Base-by-base conservation (phyloP, 2,329 filamentous ascomycete species). In the Fusarium torulosum region DNA sequence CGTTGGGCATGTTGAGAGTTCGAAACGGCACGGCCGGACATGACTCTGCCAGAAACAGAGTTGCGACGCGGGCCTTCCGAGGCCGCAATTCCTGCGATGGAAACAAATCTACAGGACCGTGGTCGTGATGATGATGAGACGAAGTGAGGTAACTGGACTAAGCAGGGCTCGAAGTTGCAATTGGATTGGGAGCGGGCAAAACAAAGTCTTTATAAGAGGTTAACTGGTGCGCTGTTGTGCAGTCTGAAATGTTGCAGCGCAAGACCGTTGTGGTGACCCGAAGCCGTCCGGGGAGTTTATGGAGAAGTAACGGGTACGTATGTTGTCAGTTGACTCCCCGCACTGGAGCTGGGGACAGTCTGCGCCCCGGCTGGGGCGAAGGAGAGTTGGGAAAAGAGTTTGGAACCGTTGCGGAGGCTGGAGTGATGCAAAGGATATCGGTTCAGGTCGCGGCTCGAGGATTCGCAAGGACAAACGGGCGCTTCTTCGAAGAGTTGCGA, bases 1-100 rank as follows among this genome's bases (percentile, higher is more conserved):
- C 71, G 71, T 40, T 73, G 75, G 53, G 72, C 74, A 75, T 79
- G 75, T 55, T 72, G 74, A 63, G 67, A 63, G 59, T 76, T 70
- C 54, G 71, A 71, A 67, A 68, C 63, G 62, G 67, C 68, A 63
- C 66, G 74, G 66, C 72, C 72, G 66, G 70, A 71, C 76, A 78
- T 78, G 69, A 52, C 75, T 70, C 64, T 67, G 53, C 58, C 49
- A 53, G 43, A 59, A 49, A 50, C 55, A 49, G 52, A 61, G 58
- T 58, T 53, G 47, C 55, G 53, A 59, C 55, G 61, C 47, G 38
- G 62, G 58, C 64, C 69, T 63, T 60, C 21, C 41, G 54, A 59
- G 63, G 68, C 71, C 63, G 46, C 66, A 42, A 54, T 43, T 63
- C 53, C 53, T 43, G 43, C 42, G 27, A 49, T 53, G 46, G 42